Evolutionary conservation across 371 early-diverging fungal species (phyloP).

Genomic region (Mucor velutinosus): DNA sequence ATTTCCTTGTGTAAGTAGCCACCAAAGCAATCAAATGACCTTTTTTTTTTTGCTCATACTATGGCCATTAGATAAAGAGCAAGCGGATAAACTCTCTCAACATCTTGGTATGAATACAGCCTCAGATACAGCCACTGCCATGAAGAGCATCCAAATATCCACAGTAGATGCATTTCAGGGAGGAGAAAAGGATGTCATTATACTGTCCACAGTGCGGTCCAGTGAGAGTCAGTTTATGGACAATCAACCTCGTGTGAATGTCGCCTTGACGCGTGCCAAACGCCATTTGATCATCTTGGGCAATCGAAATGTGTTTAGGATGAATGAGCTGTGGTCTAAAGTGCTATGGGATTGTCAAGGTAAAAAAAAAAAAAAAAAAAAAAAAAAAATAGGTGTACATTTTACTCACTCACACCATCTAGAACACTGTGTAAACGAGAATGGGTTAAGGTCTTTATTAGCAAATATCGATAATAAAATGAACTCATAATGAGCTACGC

Average conservation of each 20-base stretch:
- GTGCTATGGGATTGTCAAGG: constrained; percentile 45
- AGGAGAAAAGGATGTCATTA: constrained; percentile 81
- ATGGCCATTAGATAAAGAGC: constrained; percentile 61
- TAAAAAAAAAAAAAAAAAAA: neutral
- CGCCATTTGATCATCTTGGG: constrained; percentile 71
- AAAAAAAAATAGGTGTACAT: neutral
- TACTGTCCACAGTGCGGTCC: constrained; percentile 77
- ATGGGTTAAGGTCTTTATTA: constrained; percentile 11
- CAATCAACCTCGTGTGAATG: constrained; percentile 60
- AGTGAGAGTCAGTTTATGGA: constrained; percentile 58
- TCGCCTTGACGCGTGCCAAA: constrained; percentile 63
- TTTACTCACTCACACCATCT: neutral
- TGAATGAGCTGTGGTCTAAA: constrained; percentile 41
- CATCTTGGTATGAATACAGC: constrained; percentile 22
- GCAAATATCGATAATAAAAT: neutral
- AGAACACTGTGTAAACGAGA: constrained; percentile 20
- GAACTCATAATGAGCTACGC: neutral
- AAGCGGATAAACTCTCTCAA: constrained; percentile 56
- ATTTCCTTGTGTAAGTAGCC: constrained; percentile 65
- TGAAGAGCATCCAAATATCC: constrained; percentile 48
- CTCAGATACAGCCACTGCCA: constrained; percentile 9
- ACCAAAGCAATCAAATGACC: neutral
- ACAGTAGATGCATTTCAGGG: constrained; percentile 91
- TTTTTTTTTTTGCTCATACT: too few relatives aligned
- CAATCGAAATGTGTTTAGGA: constrained; percentile 29